phyloP scores from a whole-genome alignment of 495 filamentous ascomycete species.

The Aspergillus homomorphus region DNA sequence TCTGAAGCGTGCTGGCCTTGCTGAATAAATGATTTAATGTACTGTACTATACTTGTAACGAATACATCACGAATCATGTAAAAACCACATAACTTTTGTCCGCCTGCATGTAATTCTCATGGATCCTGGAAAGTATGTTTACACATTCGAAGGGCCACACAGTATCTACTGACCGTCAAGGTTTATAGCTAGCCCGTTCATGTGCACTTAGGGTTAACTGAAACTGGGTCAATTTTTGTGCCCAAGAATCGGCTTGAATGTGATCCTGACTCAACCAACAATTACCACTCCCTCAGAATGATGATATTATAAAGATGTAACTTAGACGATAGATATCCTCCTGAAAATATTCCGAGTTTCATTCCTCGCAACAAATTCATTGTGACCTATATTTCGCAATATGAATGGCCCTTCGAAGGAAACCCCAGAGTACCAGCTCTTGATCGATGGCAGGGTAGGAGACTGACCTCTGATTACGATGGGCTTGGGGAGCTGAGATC shows the following conservation, averaged over 20 bases:
- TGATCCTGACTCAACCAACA: neutral
- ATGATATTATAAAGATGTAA: too few species aligned
- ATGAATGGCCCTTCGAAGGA: conserved; percentile 8
- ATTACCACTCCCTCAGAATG: too few species aligned
- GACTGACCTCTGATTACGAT: neutral
- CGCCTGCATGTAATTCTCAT: too few species aligned
- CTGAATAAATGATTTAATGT: conserved; percentile 15
- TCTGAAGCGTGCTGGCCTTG: conserved; percentile 26
- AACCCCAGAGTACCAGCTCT: conserved; percentile 38
- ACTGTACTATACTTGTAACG: neutral
- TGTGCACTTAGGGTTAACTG: neutral
- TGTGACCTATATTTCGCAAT: neutral
- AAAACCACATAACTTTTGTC: neutral
- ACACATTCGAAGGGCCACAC: neutral
- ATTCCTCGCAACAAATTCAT: neutral
- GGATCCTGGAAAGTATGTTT: neutral
- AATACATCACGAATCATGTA: neutral
- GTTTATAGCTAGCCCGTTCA: neutral
- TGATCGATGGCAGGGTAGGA: conserved; percentile 49
- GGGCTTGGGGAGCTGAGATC: neutral
- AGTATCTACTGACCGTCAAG: neutral
- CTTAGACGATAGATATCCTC: too few species aligned
- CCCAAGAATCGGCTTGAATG: neutral
- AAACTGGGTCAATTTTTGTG: neutral
- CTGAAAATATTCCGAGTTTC: too few species aligned